These are phyloP conservation scores for Wickerhamiella lipophila DNA, from an alignment of 805 yeast species.

Conservation along the genomic window DNA sequence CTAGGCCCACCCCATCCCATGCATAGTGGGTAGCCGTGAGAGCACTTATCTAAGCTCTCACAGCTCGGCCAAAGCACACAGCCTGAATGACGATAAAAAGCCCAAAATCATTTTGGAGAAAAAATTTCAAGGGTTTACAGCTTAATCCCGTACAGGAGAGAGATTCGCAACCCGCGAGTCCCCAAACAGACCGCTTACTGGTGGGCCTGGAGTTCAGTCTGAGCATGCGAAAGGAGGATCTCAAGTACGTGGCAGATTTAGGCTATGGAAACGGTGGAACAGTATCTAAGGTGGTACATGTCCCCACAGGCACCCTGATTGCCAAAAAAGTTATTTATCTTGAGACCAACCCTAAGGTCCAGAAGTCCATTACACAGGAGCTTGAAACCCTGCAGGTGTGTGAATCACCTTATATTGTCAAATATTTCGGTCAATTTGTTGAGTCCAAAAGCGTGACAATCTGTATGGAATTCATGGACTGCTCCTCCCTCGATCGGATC, in stretches of 20 bases:
- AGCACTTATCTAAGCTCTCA: background rate
- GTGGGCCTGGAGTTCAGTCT: slow-evolving; percentile 43
- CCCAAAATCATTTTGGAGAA: slow-evolving; percentile 19
- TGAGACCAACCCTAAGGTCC: slow-evolving; percentile 66
- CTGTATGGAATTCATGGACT: slow-evolving; percentile 93
- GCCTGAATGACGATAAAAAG: slow-evolving; percentile 6
- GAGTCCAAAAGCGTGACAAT: slow-evolving; percentile 62
- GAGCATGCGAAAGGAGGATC: slow-evolving; percentile 47
- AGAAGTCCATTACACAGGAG: slow-evolving; percentile 78
- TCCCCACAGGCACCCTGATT: slow-evolving; percentile 78
- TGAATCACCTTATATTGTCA: slow-evolving; percentile 63
- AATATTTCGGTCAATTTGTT: slow-evolving; percentile 82
- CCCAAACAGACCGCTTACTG: slow-evolving; percentile 28
- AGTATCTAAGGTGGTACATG: slow-evolving; percentile 75
- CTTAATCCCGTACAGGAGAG: slow-evolving; percentile 7
- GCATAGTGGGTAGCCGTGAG: background rate
- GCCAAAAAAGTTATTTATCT: slow-evolving; percentile 82
- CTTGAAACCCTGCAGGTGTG: slow-evolving; percentile 85
- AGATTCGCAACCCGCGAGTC: slow-evolving; percentile 4
- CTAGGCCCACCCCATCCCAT: background rate
- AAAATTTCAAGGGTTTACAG: slow-evolving; percentile 36
- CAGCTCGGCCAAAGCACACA: background rate
- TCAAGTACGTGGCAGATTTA: slow-evolving; percentile 59
- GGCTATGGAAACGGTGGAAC: slow-evolving; percentile 95
- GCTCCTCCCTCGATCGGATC: slow-evolving; percentile 81